Evolutionary conservation across 768 basidiomycete species (phyloP).

Genomic region (Boletus insuetus): DNA sequence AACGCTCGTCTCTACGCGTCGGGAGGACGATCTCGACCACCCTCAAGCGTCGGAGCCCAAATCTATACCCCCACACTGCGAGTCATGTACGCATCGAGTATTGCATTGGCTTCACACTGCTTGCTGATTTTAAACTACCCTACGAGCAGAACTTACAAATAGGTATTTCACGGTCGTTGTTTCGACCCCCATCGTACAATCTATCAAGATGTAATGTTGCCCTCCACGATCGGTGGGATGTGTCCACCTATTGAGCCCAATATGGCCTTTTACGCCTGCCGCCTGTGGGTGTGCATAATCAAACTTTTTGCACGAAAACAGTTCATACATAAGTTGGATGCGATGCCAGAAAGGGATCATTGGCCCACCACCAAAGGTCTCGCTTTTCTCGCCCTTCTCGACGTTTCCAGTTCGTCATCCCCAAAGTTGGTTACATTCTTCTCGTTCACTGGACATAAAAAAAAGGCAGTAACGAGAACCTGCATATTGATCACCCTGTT

Average conservation of each 20-base stretch:
- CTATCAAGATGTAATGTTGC: conserved; percentile 15
- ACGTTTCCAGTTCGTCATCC: not conserved
- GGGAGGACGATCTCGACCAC: conserved; percentile 44
- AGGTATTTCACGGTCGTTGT: conserved; percentile 1
- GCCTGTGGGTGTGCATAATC: conserved; percentile 1
- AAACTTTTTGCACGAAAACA: conserved; percentile 1
- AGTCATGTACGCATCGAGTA: conserved; percentile 15
- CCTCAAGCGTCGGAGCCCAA: conserved; percentile 8
- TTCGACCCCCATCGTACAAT: conserved; percentile 9
- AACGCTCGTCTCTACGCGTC: conserved; percentile 53
- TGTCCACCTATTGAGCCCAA: conserved; percentile 6
- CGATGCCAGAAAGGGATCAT: not conserved
- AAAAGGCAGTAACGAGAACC: too few species aligned
- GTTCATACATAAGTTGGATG: not conserved
- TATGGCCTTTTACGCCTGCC: conserved; percentile 8
- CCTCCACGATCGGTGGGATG: not conserved
- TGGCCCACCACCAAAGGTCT: not conserved
- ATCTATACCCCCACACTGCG: conserved; percentile 12
- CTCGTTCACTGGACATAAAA: not conserved
- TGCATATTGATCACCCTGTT: too few species aligned
- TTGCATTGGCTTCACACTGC: not conserved
- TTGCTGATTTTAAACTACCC: not conserved
- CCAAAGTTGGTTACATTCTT: conserved; percentile 4
- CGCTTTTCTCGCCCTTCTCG: not conserved
- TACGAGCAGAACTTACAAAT: conserved; percentile 18